Evolutionary conservation across 2,329 filamentous ascomycete species (phyloP).

Genomic region (Sphaerostilbella broomeana): DNA sequence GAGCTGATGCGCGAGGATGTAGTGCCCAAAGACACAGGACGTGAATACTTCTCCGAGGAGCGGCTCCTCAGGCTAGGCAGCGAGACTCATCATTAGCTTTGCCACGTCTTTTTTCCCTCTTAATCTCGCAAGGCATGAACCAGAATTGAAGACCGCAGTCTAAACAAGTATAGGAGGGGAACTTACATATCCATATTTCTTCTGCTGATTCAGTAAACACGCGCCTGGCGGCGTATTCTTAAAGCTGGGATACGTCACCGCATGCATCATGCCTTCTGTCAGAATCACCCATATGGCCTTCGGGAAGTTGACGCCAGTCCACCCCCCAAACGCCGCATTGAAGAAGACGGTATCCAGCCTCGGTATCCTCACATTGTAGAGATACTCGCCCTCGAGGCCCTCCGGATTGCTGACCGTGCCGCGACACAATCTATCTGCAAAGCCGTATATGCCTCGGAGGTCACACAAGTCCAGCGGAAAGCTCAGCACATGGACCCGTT

Average conservation of each 20-base stretch:
- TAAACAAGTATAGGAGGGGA: too few species aligned
- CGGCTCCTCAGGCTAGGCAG: slow-evolving; percentile 50
- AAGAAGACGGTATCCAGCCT: slow-evolving; percentile 73
- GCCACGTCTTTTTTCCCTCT: too few species aligned
- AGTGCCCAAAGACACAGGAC: slow-evolving; percentile 93
- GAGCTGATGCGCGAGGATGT: slow-evolving; percentile 76
- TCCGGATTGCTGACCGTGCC: slow-evolving; percentile 41
- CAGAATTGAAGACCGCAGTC: too few species aligned
- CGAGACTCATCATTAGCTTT: too few species aligned
- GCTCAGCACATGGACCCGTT: slow-evolving; percentile 52
- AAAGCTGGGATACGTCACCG: slow-evolving; percentile 70
- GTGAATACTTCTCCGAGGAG: slow-evolving; percentile 76
- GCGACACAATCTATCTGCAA: slow-evolving; percentile 40
- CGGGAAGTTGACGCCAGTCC: slow-evolving; percentile 69
- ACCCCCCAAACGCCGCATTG: slow-evolving; percentile 86
- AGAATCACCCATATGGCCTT: slow-evolving; percentile 48
- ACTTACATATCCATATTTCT: slow-evolving; percentile 30
- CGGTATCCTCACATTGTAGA: slow-evolving; percentile 48
- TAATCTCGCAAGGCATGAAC: too few species aligned
- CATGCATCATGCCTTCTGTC: slow-evolving; percentile 55
- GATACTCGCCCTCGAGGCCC: slow-evolving; percentile 29
- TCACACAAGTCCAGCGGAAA: slow-evolving; percentile 56
- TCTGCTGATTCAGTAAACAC: slow-evolving; percentile 35
- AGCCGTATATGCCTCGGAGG: slow-evolving; percentile 42
- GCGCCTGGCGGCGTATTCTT: slow-evolving; percentile 58